These are phyloP conservation scores for Trichoderma erinaceum DNA, from an alignment of 495 filamentous ascomycete genomes.

Conservation along the genomic window DNA sequence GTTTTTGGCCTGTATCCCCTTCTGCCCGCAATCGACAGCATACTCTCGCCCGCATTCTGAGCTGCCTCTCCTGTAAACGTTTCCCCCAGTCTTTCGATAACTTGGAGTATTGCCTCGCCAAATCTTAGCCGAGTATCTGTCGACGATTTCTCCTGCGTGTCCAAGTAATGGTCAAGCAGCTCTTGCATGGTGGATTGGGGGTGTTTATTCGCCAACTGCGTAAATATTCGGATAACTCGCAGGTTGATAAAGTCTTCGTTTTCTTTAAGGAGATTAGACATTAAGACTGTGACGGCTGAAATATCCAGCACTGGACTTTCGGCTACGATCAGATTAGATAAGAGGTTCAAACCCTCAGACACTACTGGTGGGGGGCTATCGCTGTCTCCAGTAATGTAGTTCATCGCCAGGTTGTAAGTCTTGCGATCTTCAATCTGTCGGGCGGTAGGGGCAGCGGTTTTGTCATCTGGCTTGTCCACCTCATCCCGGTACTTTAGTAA, in stretches of 20 bases:
- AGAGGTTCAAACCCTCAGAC: constrained; percentile 67
- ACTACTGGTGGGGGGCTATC: constrained; percentile 64
- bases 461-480: constrained; percentile 33
- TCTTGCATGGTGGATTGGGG: constrained; percentile 58
- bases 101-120: constrained; percentile 65
- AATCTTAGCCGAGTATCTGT: constrained; percentile 66
- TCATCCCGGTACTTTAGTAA: constrained; percentile 52
- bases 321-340: constrained; percentile 57
- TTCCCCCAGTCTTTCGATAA: constrained; percentile 59
- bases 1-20: constrained; percentile 50
- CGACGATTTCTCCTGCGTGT: constrained; percentile 49
- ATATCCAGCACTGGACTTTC: constrained; percentile 64
- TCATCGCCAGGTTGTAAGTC: constrained; percentile 63
- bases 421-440: constrained; percentile 59
- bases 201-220: constrained; percentile 58
- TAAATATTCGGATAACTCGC: constrained; percentile 61
- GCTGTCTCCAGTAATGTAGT: constrained; percentile 60
- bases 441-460: constrained; percentile 21
- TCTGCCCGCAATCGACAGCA: constrained; percentile 62
- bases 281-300: constrained; percentile 56
- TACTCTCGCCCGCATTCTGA: constrained; percentile 50
- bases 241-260: constrained; percentile 72
- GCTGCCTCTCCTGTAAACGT: constrained; percentile 54
- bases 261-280: constrained; percentile 61
- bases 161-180: constrained; percentile 64